phyloP scores from a whole-genome alignment of 2,329 filamentous ascomycete species.

The Ustulina deusta region DNA sequence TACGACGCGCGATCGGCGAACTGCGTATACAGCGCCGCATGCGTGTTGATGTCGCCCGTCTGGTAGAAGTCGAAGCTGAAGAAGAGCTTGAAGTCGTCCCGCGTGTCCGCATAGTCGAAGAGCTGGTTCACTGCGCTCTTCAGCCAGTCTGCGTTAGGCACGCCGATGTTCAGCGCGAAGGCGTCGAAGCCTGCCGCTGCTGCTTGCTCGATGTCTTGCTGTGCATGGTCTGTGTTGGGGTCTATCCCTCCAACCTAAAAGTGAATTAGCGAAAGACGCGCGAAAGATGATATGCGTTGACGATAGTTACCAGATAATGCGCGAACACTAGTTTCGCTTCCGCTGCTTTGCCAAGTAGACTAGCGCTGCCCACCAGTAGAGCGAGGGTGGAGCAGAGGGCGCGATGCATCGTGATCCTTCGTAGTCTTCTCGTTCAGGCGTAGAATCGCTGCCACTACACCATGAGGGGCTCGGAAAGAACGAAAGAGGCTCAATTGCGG shows the following conservation, averaged over 20 bases:
- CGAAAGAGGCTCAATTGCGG: not conserved
- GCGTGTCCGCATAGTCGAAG: conserved; percentile 49
- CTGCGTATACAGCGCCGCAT: conserved; percentile 44
- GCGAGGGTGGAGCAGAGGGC: conserved; percentile 39
- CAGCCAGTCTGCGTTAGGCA: conserved; percentile 45
- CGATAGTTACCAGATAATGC: conserved; percentile 45
- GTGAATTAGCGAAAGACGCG: not conserved
- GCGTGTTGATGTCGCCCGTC: conserved; percentile 43
- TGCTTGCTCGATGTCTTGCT: conserved; percentile 51
- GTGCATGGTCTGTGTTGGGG: conserved; percentile 43
- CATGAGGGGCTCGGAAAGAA: not conserved
- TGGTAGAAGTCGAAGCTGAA: conserved; percentile 54
- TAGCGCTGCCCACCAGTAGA: conserved; percentile 38
- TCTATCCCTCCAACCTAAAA: conserved; percentile 37
- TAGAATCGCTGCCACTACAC: not conserved
- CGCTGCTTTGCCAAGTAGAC: conserved; percentile 41
- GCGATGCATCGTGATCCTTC: conserved; percentile 22
- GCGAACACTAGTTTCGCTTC: conserved; percentile 48
- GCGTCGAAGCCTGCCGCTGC: conserved; percentile 49
- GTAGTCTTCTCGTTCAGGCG: not conserved
- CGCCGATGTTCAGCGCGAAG: conserved; percentile 53
- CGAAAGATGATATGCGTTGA: not conserved
- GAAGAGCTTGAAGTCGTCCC: conserved; percentile 51
- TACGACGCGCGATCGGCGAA: conserved; percentile 49
- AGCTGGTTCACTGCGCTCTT: conserved; percentile 47